Evolutionary conservation across 106 monocot species (phyloP), one percentile per base, ranked within the genome.

Genomic region (Iris macrosiphon): DNA sequence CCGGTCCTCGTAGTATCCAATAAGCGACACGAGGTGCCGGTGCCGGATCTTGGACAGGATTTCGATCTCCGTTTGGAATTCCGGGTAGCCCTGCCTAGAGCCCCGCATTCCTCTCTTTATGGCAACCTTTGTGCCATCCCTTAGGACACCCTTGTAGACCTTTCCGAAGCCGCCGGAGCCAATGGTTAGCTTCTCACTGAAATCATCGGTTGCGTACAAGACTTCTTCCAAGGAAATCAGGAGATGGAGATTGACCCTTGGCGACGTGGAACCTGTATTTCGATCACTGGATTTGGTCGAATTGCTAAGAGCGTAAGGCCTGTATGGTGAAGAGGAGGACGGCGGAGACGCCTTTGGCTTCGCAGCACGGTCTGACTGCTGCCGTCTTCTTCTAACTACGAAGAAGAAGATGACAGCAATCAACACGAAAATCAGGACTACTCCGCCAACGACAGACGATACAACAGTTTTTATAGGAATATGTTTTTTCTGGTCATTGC

Each of bases 101-200:
- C 67, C 72, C 2, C 41, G 68, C 37, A 41, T 49, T 42, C 59
- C 59, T 24, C 81, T 59, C 53, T 87, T 87, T 23, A 87, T 66
- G 5, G 86, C 81, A 17, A 87, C 74, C n/a, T 41, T 51, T 1
- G 77, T 77, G 59, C 81, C 81, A 39, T 78, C 76, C 9, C 21
- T 33, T 0, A 87, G 58, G 4, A 78, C 67, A 7, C 86, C 86
- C 23, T 44, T 74, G 71, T 78, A 87, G 11, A 87, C 86, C 34
- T 72, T 77, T 0, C 81, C 81, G 38, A 87, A 87, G 15, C 86
- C 81, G 4, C 86, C 81, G 10, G 47, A 10, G n/a, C 86, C 86
- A 21, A 81, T 71, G 3, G 64, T 4, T 24, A 60, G 61, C 1
- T 40, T 52, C 2, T 71, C 74, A 18, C 71, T 49, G 61, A 87